phyloP scores from a whole-genome alignment of 805 yeast species.

The Saccharomycopsis lassenensis region DNA sequence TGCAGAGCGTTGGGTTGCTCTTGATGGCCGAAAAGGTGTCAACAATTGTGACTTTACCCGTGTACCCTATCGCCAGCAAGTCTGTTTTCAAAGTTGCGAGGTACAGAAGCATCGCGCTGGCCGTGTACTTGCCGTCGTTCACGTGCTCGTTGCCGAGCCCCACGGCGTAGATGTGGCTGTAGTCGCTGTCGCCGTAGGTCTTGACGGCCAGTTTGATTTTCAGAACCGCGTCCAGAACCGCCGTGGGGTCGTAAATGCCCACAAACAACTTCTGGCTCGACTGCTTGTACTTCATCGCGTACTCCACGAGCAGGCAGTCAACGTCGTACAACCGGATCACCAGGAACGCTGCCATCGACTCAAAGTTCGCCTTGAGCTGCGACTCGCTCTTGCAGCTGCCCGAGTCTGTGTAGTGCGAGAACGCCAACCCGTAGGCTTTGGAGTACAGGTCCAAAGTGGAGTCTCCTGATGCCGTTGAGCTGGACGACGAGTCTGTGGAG shows the following conservation, averaged over 20 bases:
- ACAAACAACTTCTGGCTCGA: conserved; percentile 58
- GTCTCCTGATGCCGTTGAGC: conserved; percentile 26
- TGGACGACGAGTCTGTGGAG: conserved; percentile 22
- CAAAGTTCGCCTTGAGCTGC: conserved; percentile 50
- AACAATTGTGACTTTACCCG: conserved; percentile 85
- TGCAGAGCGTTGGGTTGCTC: conserved; percentile 87
- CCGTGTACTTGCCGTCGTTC: conserved; percentile 69
- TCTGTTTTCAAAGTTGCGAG: conserved; percentile 58
- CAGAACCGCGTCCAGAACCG: conserved; percentile 41
- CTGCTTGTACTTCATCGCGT: conserved; percentile 43
- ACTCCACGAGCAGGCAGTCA: conserved; percentile 70
- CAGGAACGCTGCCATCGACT: conserved; percentile 38
- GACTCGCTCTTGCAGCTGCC: conserved; percentile 59
- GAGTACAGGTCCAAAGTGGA: conserved; percentile 25
- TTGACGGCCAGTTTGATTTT: conserved; percentile 55
- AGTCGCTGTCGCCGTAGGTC: background rate
- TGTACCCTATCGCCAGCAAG: conserved; percentile 70
- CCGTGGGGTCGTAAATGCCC: conserved; percentile 56
- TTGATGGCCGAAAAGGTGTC: conserved; percentile 93
- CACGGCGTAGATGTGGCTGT: conserved; percentile 41
- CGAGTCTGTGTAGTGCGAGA: conserved; percentile 61
- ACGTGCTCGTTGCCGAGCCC: conserved; percentile 96
- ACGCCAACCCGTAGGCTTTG: conserved; percentile 59
- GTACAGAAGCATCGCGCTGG: conserved; percentile 54
- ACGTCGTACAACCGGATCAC: conserved; percentile 75